Conservation (phyloP, 192 early-diverging fungal genomes). For the Geranomyces variabilis region DNA sequence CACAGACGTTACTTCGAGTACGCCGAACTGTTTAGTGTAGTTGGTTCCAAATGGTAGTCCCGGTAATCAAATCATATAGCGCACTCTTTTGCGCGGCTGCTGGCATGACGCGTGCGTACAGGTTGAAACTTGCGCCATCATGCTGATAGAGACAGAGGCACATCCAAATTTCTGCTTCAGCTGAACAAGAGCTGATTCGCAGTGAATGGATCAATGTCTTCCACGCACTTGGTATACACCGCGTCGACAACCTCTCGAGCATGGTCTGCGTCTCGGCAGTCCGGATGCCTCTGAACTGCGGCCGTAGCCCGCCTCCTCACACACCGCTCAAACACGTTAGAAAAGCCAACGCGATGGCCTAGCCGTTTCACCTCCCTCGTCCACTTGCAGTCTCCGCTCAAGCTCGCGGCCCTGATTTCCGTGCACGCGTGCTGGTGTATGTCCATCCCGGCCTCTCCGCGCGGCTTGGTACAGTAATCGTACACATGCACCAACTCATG, state of each 20-base stretch:
- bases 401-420: conserved; percentile 53
- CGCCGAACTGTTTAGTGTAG: conserved; percentile 49
- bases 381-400: conserved; percentile 53
- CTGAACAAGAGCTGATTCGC: conserved; percentile 4
- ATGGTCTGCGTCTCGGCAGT: neutral
- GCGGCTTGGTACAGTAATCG: conserved; percentile 48
- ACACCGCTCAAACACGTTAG: conserved; percentile 14
- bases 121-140: too few relatives aligned
- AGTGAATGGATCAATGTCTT: conserved; percentile 21
- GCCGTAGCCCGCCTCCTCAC: conserved; percentile 23
- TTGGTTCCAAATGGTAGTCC: conserved; percentile 39
- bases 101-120: too few relatives aligned
- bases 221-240: conserved; percentile 14
- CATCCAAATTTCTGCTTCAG: neutral
- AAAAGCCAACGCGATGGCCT: conserved; percentile 23
- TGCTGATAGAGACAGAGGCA: too few relatives aligned
- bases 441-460: conserved; percentile 43
- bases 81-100: too few relatives aligned
- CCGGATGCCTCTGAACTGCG: neutral
- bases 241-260: conserved; percentile 12
- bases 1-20: conserved; percentile 59
- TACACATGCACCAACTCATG: conserved; percentile 77
- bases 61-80: too few relatives aligned
- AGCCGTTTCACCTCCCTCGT: conserved; percentile 42
- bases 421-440: conserved; percentile 53